A percentile compares a stretch with the other conserved stretches of the same genome.
phyloP scores from a whole-genome alignment of 192 early-diverging fungal genomes.

The Spizellomyces punctatus region DNA sequence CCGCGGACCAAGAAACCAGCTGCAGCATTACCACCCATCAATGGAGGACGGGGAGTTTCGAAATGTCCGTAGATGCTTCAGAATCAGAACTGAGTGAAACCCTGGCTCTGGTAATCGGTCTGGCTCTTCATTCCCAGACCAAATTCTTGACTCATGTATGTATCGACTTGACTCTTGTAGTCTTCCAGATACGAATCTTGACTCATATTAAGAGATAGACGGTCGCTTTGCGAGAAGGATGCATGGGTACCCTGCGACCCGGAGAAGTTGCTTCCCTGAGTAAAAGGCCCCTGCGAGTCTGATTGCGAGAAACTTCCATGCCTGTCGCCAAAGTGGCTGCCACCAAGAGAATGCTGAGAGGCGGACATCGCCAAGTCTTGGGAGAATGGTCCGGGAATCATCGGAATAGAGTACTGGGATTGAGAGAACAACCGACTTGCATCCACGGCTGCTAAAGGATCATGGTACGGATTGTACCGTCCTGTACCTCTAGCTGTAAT shows the following conservation, averaged over 20 bases:
- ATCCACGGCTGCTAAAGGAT: conserved; percentile 35
- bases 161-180: conserved; percentile 54
- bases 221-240: conserved; percentile 28
- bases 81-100: conserved; percentile 37
- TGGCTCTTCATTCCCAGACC: conserved; percentile 21
- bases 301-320: conserved; percentile 15
- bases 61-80: background rate
- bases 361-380: conserved; percentile 17
- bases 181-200: conserved; percentile 41
- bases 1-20: background rate
- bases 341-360: conserved; percentile 14
- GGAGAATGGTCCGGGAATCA: conserved; percentile 23
- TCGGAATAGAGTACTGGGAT: conserved; percentile 34
- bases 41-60: background rate
- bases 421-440: conserved; percentile 32
- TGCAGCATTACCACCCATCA: background rate
- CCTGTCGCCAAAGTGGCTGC: too few species aligned
- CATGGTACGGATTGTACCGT: conserved; percentile 28
- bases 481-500: background rate
- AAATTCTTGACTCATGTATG: conserved; percentile 47
- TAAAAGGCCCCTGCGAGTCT: conserved; percentile 25
- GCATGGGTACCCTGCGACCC: conserved; percentile 25
- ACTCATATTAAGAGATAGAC: conserved; percentile 21
- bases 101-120: conserved; percentile 32
- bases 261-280: conserved; percentile 16